Base-by-base conservation (phyloP, 1,284 basidiomycete species). In the Ceratobasidium theobromae region DNA sequence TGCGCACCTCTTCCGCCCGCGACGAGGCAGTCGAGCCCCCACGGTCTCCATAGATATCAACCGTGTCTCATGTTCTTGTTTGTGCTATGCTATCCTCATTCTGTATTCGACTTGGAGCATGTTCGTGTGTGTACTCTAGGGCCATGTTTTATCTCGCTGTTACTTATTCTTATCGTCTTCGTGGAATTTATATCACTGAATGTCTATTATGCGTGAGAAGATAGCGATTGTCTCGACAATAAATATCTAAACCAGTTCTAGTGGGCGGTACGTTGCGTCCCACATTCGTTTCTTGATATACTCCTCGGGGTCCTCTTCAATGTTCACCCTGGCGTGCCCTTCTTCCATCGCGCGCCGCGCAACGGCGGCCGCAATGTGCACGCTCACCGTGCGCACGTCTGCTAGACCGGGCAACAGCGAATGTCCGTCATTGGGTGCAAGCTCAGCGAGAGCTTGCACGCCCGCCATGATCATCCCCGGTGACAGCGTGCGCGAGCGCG, bases 391-490 rank as follows among this genome's bases (percentile, higher is more conserved):
- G 0, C 87, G 86, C 0, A 89, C 85, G 67, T 87, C 84, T 28
- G 73, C 75, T 49, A 79, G 76, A 71, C 79, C 78, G 16, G 79
- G 79, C 0, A 80, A 70, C 30, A 80, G 74, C 5, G 76, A 83
- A 11, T 35, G 45, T 18, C 46, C 57, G 23, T 84, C 79, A 72
- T 86, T 82, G 0, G 84, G 83, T 0, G 91, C 85, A 48, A 93
- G 84, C 14, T 82, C 78, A 0, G 91, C 89, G 49, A 94, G 86
- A 14, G 79, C 79, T 54, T 69, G 68, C 21, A 62, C 57, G 16
- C 88, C 91, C 3, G 89, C 89, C 70, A 92, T 86, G 74, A 93
- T 86, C 88, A 90, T 89, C 16, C 79, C 82, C 72, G 89, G 86
- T 3, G 87, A 87, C 70, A 93, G 80, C 3, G 77, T 77, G 12